Base-by-base conservation (phyloP, 176 grass and related monocot genomes). In the Carex scoparia region DNA sequence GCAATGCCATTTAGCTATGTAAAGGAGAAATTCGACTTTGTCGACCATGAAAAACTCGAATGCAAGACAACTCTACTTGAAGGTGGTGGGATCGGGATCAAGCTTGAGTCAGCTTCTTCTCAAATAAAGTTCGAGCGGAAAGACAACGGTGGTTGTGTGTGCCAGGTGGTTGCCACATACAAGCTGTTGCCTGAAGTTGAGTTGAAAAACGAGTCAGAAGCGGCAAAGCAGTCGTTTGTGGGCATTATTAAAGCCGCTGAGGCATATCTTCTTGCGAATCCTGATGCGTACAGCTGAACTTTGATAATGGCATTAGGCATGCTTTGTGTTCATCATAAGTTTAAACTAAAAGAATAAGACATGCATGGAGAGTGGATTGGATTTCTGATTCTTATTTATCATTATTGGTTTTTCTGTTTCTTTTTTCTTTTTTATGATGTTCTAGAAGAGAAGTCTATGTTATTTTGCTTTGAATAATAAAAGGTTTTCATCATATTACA, bases 201-300 rank as follows among this genome's bases (percentile, higher is more conserved):
- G 60, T 35, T 87, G 13, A 85, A 79, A 1, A 86, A 91, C 5
- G 85, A 94, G 83, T 63, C 79, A 10, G 55, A 58, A 14, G 86
- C 92, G 86, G 82, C 90, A 55, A 92, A 97, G 79, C 89, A 84
- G 7, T 69, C 86, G 0, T 42, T 90, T 61, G 84, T 79, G 7
- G 67, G 18, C 18, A 84, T 88, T 51, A 81, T 94, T 76, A 97
- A 92, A 73, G 70, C 77, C 0, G 92, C 87, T 4, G 90, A 97
- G 88, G 88, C 59, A 0, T 97, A 85, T 81, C 92, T 92, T 37
- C 0, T 94, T n/a, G 92, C 85, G 46, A 91, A 93, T 72, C 91
- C 86, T 4, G 69, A 90, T 49, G 61, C 90, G 5, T 95, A 92
- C 81, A 93, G 90, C 87, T 89, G 79, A 81, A 42, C 15, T 42